Evolutionary conservation across 164 flowering plant genomes (phyloP), one percentile per base, ranked within the genome.

Genomic region (Aristolochia contorta): DNA sequence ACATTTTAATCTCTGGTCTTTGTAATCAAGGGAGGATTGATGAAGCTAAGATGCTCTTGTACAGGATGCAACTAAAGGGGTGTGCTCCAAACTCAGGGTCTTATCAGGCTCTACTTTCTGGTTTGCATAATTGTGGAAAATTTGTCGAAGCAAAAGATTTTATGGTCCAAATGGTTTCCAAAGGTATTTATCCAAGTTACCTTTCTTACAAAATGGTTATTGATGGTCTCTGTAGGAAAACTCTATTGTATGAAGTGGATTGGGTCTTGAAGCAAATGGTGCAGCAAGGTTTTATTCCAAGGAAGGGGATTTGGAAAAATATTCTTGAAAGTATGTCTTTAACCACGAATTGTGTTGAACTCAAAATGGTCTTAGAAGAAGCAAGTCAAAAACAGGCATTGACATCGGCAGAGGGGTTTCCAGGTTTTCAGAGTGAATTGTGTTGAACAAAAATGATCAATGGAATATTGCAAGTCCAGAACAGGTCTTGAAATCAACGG

Each of bases 1-100:
- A 92, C 65, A 75, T 83, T 14, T 62, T 92, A 75, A 83, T 89
- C n/a, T 72, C 82, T 2, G 95, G 98, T 56, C 75, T 92, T 23
- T 75, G 86, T 64, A 85, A 83, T 66, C 73, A 76, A 47, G 83
- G 84, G 57, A 81, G 75, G 64, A 71, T 76, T 51, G 77, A 73
- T 8, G 91, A 83, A 37, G 91, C 78, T 19, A 55, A 82, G 71
- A 72, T 71, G 58, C 69, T 91, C 43, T 64, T 89, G 63, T 71
- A 81, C 58, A 75, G 65, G 50, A 85, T 89, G 91, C 75, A 65
- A 76, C 63, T 66, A 0, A 83, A 78, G 60, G 98, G 98, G 12
- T 92, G 98, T 65, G 45, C 79, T 9, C 96, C 96, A 4, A 79
- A 84, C 72, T 62, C 71, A 0, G 91, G 86, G 47, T 75, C 96